Base-by-base conservation (phyloP, 1,284 basidiomycete species). In the Trichosporon ovoides region DNA sequence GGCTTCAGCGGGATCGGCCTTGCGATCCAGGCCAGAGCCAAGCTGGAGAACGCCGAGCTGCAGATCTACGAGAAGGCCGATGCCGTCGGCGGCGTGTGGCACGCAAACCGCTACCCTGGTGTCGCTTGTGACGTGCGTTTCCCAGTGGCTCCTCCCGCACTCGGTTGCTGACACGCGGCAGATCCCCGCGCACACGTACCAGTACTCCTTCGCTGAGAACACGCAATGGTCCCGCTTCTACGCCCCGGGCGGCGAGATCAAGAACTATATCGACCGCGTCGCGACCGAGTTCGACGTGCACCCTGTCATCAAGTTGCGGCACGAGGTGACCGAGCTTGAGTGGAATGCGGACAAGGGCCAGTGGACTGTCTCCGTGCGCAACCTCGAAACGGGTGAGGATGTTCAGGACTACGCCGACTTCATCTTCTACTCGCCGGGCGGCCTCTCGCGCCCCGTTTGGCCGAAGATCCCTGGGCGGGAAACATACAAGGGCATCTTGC, bases 81-180 rank as follows among this genome's bases (percentile, higher is more conserved):
- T 19, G 49, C 53, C 19, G 53, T 61, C 13, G 60, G 60, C 22
- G 60, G 60, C n/a, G 60, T 61, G 11, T 61, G 60, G 69, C 67
- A 67, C 54, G 58, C 57, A 60, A 71, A 71, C 61, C 56, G 56
- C 12, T 71, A 71, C 52, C 68, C 69, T 3, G 69, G 69, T 16
- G 63, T 62, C 19, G 52, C 62, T n/a, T 69, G 69, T 48, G 69
- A 71, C 22, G 66, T 68, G 34, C 66, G 66, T 4, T 65, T 62
- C 12, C 57, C 53, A n/a, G n/a, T 52, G 43, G 52, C 6, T 58
- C 28, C 28, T 9, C 28, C 28, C 9, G 4, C 28, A 9, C 5
- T 31, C 28, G 9, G 28, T 9, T 4, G 28, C 28, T 31, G 28
- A 31, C 28, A 9, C 9, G 9, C 28, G 4, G 9, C 28, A 71